These are phyloP conservation scores for Thyridium curvatum DNA, from an alignment of 2,329 filamentous ascomycete genomes.

Conservation along the genomic window DNA sequence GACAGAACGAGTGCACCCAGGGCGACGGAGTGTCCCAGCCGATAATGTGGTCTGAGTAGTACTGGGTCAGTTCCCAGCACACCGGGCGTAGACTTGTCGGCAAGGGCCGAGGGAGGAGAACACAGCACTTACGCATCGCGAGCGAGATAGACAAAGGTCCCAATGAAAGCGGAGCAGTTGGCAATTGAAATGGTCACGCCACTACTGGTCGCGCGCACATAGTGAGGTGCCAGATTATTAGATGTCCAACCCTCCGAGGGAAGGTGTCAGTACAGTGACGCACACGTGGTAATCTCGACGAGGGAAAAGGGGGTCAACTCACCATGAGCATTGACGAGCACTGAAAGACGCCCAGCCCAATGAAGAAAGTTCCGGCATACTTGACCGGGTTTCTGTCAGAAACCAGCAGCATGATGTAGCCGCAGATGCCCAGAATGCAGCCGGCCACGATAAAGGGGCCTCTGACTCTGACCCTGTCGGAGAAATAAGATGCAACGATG, in stretches of 20 bases:
- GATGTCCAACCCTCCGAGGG: slow-evolving; percentile 25
- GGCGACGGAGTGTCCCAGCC: slow-evolving; percentile 32
- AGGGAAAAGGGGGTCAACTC: slow-evolving; percentile 3
- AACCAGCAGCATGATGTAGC: slow-evolving; percentile 27
- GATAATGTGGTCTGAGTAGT: slow-evolving; percentile 24
- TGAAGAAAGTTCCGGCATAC: slow-evolving; percentile 27
- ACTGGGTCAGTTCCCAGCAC: too few species aligned
- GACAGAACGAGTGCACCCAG: slow-evolving; percentile 28
- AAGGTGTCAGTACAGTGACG: neutral
- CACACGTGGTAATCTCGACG: neutral
- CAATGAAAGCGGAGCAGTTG: slow-evolving; percentile 35
- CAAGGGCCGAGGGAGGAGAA: neutral
- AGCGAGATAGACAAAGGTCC: slow-evolving; percentile 35
- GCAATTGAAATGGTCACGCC: slow-evolving; percentile 32
- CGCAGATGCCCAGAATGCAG: slow-evolving; percentile 20
- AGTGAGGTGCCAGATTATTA: slow-evolving; percentile 36
- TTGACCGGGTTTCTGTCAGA: slow-evolving; percentile 19
- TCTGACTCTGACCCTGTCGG: slow-evolving; percentile 21
- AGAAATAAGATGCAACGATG: slow-evolving; percentile 21
- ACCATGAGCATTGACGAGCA: slow-evolving; percentile 18
- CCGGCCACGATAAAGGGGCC: slow-evolving; percentile 24
- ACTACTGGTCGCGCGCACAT: slow-evolving; percentile 32
- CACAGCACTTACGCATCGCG: slow-evolving; percentile 25
- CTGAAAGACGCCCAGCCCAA: slow-evolving; percentile 21
- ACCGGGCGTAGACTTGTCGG: slow-evolving; percentile 1